These are phyloP conservation scores for Pichia thaimueangensis DNA, from an alignment of 805 yeast genomes.

Conservation along the genomic window DNA sequence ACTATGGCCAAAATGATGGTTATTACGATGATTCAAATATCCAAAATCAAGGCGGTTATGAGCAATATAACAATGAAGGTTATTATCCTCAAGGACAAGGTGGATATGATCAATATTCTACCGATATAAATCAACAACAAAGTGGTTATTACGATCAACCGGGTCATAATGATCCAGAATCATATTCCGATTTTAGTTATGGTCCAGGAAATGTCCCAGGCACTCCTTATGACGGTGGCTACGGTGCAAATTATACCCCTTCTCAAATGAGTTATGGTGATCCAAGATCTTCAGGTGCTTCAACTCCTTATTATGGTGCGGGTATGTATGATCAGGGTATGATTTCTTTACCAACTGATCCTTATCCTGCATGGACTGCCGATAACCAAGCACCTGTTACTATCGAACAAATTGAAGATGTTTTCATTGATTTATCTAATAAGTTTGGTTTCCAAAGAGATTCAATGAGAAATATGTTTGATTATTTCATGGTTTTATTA, in stretches of 20 bases:
- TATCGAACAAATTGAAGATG: conserved; percentile 80
- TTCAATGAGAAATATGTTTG: conserved; percentile 87
- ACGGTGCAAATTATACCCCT: conserved; percentile 55
- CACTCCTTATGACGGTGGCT: conserved; percentile 52
- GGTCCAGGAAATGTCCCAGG: conserved; percentile 58
- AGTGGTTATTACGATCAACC: conserved; percentile 45
- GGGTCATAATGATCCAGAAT: conserved; percentile 45
- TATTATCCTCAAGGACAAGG: conserved; percentile 16
- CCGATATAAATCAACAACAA: conserved; percentile 15
- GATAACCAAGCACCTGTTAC: conserved; percentile 87
- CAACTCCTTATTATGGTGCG: conserved; percentile 68
- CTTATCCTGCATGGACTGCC: conserved; percentile 99
- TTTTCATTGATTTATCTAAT: conserved; percentile 75
- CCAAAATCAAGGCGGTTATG: conserved; percentile 47
- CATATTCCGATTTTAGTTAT: conserved; percentile 54
- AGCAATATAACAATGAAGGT: conserved; percentile 27
- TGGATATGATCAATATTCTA: conserved; percentile 21
- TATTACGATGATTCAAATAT: conserved; percentile 40
- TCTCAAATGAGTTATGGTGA: conserved; percentile 86
- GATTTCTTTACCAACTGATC: conserved; percentile 78
- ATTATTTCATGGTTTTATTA: conserved; percentile 76
- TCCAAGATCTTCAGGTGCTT: conserved; percentile 84
- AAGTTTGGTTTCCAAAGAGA: conserved; percentile 89
- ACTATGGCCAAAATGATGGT: conserved; percentile 24
- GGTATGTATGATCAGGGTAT: conserved; percentile 36